Evolutionary conservation across 306 rosid genomes (phyloP), one percentile per base, ranked within the genome.

Genomic region (Senna siamea): DNA sequence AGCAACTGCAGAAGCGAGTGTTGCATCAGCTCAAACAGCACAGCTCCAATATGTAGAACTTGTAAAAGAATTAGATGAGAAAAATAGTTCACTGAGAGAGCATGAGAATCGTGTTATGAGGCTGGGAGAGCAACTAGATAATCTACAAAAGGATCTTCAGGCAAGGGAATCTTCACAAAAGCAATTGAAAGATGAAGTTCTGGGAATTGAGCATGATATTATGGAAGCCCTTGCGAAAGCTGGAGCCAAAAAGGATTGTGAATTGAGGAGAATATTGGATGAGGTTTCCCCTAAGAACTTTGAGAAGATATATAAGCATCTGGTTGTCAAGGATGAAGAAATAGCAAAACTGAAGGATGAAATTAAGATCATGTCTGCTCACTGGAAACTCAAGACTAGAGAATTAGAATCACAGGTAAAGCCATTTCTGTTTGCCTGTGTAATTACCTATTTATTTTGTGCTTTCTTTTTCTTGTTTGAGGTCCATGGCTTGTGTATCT

Each of bases 361-460:
- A 80, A 86, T 92, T 60, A 89, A 76, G 87, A 83, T 83, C 4
- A 87, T 88, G 97, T 88, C 96, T 58, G 80, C 87, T 80, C 90
- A 90, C 74, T 95, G 97, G 99, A 95, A 86, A 81, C 85, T 80
- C 51, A 92, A 90, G 83, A 95, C 97, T 32, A 89, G 88, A 78
- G 99, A 92, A 75, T 86, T 90, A 80, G 99, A 92, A 81, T 86
- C 96, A 59, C 98, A 92, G 91, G 99, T 95, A 85, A 68, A 68
- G 28, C 23, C 69, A 18, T 54, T 77, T 17, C 52, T 10, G n/a
- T 13, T 70, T 60, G 67, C 67, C 14, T 64, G 12, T 28, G 30
- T 41, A 44, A 17, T 8, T 63, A 17, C 54, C 47, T 37, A 7
- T 78, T 74, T 60, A 56, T 57, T 59, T 51, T 0, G 41, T 13